A percentile compares a stretch with the other conserved stretches of the same genome.
These are phyloP conservation scores for Grigorovia transvaalensis DNA, from an alignment of 805 yeast species.

Conservation along the genomic window DNA sequence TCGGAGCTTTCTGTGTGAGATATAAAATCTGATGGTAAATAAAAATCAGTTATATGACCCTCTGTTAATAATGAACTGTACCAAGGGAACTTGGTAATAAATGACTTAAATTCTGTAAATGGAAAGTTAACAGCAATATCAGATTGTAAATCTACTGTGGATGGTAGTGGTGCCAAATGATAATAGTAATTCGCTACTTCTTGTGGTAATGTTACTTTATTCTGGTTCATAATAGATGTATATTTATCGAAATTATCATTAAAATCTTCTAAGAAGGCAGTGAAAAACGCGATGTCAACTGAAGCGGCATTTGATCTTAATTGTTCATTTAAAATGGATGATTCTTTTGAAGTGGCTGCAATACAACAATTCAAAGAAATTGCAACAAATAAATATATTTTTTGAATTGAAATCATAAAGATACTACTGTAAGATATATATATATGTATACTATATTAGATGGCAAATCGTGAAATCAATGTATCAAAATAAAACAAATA, in stretches of 20 bases:
- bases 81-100: slow-evolving; percentile 29
- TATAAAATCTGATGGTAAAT: slow-evolving; percentile 20
- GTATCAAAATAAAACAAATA: neutral
- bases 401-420: neutral
- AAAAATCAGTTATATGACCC: slow-evolving; percentile 15
- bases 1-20: neutral
- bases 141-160: slow-evolving; percentile 17
- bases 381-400: neutral
- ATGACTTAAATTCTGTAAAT: slow-evolving; percentile 28
- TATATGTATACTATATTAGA: neutral
- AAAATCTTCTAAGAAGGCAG: slow-evolving; percentile 28
- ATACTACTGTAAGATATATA: neutral
- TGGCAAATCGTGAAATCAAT: neutral
- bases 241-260: slow-evolving; percentile 20
- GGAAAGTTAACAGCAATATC: slow-evolving; percentile 28
- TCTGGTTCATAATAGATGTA: slow-evolving; percentile 28
- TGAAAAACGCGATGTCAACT: slow-evolving; percentile 25
- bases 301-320: slow-evolving; percentile 24
- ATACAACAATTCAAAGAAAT: neutral
- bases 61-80: slow-evolving; percentile 16
- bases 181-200: slow-evolving; percentile 27
- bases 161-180: slow-evolving; percentile 20
- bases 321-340: neutral
- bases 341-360: neutral
- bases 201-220: slow-evolving; percentile 28